These are phyloP conservation scores for Colletotrichum tropicicola DNA, from an alignment of 2,329 filamentous ascomycete species.

Conservation along the genomic window DNA sequence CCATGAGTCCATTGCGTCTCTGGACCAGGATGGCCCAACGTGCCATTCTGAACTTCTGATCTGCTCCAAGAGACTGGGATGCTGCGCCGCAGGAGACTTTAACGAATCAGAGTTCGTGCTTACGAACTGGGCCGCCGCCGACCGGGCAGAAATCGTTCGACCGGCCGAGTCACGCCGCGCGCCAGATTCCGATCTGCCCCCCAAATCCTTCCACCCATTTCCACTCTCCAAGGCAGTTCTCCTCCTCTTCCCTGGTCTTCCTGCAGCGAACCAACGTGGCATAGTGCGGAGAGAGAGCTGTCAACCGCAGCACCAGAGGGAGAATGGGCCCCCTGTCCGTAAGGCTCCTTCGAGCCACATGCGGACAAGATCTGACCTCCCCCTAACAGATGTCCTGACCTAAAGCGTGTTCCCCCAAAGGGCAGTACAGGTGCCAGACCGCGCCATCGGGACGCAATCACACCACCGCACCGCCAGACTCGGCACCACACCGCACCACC, in stretches of 20 bases:
- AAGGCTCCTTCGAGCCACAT: neutral
- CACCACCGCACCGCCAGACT: constrained; percentile 24
- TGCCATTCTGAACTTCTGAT: neutral
- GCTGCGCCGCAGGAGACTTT: neutral
- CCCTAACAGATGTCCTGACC: neutral
- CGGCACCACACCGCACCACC: constrained; percentile 24
- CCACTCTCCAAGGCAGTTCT: neutral
- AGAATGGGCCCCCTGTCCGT: neutral
- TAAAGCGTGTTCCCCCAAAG: neutral
- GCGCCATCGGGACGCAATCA: constrained; percentile 25
- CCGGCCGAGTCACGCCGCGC: constrained; percentile 9
- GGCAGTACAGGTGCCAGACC: neutral
- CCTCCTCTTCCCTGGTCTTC: neutral
- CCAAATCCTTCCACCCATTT: neutral
- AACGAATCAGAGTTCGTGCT: constrained; percentile 3
- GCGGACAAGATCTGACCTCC: neutral
- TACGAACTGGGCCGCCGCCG: constrained; percentile 6
- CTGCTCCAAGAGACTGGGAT: neutral
- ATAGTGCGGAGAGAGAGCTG: neutral
- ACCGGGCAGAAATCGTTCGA: constrained; percentile 17
- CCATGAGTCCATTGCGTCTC: constrained; percentile 14
- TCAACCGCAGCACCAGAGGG: neutral
- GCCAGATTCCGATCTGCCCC: constrained; percentile 1
- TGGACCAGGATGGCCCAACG: no score
- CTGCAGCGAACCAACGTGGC: constrained; percentile 5